These are phyloP conservation scores for Hortiboletus flavorubellus DNA, from an alignment of 768 basidiomycete species.

Conservation along the genomic window DNA sequence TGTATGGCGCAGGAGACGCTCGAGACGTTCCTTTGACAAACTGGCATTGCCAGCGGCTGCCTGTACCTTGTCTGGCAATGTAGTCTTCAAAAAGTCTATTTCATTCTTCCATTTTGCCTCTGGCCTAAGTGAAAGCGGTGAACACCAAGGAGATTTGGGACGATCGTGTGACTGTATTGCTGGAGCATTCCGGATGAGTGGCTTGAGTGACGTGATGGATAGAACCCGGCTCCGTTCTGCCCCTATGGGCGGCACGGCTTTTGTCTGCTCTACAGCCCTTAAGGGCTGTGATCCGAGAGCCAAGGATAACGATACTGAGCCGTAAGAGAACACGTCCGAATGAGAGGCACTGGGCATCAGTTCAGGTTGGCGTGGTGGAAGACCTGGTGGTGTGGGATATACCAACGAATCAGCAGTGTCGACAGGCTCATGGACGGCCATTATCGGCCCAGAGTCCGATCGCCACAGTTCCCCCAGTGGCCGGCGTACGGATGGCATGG, in stretches of 20 bases:
- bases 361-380: constrained; percentile 11
- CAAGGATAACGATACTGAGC: constrained; percentile 21
- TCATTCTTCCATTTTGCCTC: constrained; percentile 5
- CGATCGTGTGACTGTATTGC: background rate
- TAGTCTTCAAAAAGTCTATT: background rate
- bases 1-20: constrained; percentile 25
- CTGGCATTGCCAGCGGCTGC: background rate
- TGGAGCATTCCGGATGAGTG: constrained; percentile 3
- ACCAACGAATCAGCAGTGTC: background rate
- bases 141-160: constrained; percentile 6
- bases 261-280: constrained; percentile 19
- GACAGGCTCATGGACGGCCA: background rate
- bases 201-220: constrained; percentile 14
- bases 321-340: background rate
- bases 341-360: constrained; percentile 7
- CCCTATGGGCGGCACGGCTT: constrained; percentile 26
- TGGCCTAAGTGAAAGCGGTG: constrained; percentile 3
- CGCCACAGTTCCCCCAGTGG: constrained; percentile 22
- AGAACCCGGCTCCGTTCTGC: constrained; percentile 28
- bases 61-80: background rate
- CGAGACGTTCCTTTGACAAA: constrained; percentile 19
- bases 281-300: constrained; percentile 29
- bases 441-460: constrained; percentile 11
- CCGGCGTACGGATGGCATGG: constrained; percentile 14
- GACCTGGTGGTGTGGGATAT: constrained; percentile 22